Percentiles rank a stretch among this genome's conserved stretches.
Conservation (phyloP, 164 flowering plant genomes). For the Berberis thunbergii region DNA sequence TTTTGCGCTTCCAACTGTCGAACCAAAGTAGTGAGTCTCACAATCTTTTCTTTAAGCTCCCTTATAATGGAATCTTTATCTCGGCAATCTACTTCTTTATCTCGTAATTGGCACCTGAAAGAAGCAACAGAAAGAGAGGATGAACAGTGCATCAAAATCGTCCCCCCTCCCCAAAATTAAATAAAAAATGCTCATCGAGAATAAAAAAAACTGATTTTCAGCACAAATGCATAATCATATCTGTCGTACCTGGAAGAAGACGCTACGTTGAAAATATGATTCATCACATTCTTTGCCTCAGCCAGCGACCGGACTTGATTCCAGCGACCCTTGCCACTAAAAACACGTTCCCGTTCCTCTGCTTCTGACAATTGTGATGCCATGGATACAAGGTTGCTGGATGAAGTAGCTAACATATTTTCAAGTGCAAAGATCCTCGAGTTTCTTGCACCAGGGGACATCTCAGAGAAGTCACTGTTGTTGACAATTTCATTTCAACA, state of each 20-base stretch:
- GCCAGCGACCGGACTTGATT: constrained; percentile 84
- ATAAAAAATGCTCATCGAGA: too few species aligned
- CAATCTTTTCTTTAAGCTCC: constrained; percentile 72
- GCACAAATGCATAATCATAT: not conserved
- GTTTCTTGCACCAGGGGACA: constrained; percentile 99
- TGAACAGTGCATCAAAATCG: too few species aligned
- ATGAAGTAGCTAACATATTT: constrained; percentile 88
- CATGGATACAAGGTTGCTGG: constrained; percentile 85
- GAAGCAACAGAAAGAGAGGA: not conserved
- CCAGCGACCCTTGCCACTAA: constrained; percentile 94
- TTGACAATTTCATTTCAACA: not conserved
- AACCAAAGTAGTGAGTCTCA: constrained; percentile 37
- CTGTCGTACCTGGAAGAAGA: constrained; percentile 74
- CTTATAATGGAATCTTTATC: constrained; percentile 66
- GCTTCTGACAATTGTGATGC: constrained; percentile 97
- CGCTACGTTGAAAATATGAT: constrained; percentile 65
- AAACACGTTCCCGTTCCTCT: constrained; percentile 81
- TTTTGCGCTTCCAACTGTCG: constrained; percentile 60
- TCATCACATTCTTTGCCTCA: constrained; percentile 91
- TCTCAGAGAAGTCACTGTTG: constrained; percentile 41
- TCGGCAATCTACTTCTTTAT: constrained; percentile 65
- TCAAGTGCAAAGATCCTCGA: constrained; percentile 94
- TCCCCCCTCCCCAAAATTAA: too few species aligned
- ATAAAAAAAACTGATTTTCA: not conserved
- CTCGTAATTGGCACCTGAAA: constrained; percentile 65